Evolutionary conservation across 2,329 filamentous ascomycete species (phyloP).

Genomic region (Colletotrichum magnum): DNA sequence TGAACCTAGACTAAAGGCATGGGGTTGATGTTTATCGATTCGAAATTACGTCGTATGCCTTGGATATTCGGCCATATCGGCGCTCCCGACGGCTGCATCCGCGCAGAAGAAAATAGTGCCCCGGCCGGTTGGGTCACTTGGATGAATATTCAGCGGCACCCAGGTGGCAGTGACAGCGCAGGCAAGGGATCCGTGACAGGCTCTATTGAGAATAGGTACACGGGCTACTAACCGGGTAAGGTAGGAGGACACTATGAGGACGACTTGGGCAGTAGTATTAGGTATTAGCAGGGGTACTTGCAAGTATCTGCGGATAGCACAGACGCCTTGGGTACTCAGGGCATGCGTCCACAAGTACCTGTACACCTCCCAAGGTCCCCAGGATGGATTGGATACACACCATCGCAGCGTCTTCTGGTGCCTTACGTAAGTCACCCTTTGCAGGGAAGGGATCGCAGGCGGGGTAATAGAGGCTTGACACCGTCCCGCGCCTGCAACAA

Average conservation of each 20-base stretch:
- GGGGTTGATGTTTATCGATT: constrained; percentile 11
- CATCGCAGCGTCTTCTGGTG: too few species aligned
- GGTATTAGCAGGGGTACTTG: too few species aligned
- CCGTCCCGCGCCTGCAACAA: too few species aligned
- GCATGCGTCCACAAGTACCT: too few species aligned
- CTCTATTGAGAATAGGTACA: constrained; percentile 14
- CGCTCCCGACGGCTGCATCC: constrained; percentile 24
- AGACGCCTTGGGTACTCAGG: too few species aligned
- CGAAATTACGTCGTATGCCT: constrained; percentile 12
- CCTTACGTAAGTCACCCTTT: too few species aligned
- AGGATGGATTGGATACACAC: too few species aligned
- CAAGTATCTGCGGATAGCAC: too few species aligned
- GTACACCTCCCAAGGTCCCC: too few species aligned
- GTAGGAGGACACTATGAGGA: not conserved
- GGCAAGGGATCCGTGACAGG: constrained; percentile 19
- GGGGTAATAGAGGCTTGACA: constrained; percentile 19
- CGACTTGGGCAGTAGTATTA: not conserved
- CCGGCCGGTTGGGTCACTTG: constrained; percentile 3
- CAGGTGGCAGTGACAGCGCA: constrained; percentile 12
- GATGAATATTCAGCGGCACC: constrained; percentile 20
- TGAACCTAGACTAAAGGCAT: constrained; percentile 22
- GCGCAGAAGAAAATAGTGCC: constrained; percentile 22
- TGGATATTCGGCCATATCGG: constrained; percentile 24
- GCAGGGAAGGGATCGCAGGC: constrained; percentile 23
- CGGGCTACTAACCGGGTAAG: not conserved